Evolutionary conservation across 1,139 yeast species (phyloP), one percentile per base, ranked within the genome.

Genomic region (Candida glucosophila): DNA sequence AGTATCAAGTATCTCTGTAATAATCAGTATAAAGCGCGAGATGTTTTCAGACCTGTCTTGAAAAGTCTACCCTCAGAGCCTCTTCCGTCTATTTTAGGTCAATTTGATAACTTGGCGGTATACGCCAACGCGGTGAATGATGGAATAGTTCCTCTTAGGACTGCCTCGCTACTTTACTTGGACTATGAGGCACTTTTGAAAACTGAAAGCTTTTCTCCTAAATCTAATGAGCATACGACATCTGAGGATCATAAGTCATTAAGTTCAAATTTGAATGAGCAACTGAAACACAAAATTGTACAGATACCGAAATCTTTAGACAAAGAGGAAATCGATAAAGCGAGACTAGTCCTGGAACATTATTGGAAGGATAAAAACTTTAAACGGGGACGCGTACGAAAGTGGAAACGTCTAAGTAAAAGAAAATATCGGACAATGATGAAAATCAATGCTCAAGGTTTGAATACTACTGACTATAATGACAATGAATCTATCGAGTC

Each of bases 131-230:
- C 82, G 3, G 62, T 81, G n/a, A 75, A 81, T 43, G 95, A 83
- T 49, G 98, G 98, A 1, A 88, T 90, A 29, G 98, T 90, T 0
- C 97, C 98, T 0, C 58, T 90, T 33, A 58, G 75, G 29, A 61
- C 80, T 0, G 63, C 76, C 1, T 73, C 77, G 0, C 47, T 73
- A 20, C 42, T 73, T 18, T 73, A 67, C 30, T 43, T 65, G 27
- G 72, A 65, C 35, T 64, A 63, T 39, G 53, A 53, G 23, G 68
- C 66, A 0, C 40, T 65, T 21, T n/a, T 8, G n/a, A 16, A 16
- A n/a, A n/a, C 18, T 8, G 21, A 19, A 13, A 11, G 12, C 8
- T n/a, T 7, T 8, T 6, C 12, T 13, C 9, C 13, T 8, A 19
- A 11, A 7, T 7, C 12, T n/a, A 19, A 19, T 11, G 21, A 19